phyloP scores from a whole-genome alignment of 345 rosid species.

The Fremontodendron californicum region DNA sequence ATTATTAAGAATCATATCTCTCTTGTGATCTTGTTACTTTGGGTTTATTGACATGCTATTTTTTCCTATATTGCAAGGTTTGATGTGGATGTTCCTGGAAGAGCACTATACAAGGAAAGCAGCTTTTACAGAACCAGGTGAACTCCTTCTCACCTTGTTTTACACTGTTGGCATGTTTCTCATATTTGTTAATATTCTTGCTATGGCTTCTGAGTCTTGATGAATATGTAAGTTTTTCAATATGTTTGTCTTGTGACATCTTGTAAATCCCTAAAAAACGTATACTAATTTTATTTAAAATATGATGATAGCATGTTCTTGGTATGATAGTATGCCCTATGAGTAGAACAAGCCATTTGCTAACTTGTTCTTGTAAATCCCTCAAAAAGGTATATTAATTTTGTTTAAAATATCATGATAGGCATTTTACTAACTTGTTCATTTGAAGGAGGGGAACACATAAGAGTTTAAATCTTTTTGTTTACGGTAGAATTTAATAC shows the following conservation, averaged over 20 bases:
- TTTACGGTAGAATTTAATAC: too few species aligned
- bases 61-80: slow-evolving; percentile 36
- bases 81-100: slow-evolving; percentile 93
- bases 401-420: too few species aligned
- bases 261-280: background rate
- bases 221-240: background rate
- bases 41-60: background rate
- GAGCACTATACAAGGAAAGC: slow-evolving; percentile 78
- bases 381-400: too few species aligned
- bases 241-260: background rate
- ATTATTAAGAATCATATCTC: too few species aligned
- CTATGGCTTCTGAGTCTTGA: background rate
- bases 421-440: too few species aligned
- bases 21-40: background rate
- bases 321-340: background rate
- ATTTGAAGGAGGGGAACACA: too few species aligned
- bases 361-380: too few species aligned
- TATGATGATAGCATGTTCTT: background rate
- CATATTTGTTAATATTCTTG: background rate
- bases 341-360: background rate
- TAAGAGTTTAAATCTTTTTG: too few species aligned
- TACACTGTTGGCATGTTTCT: slow-evolving; percentile 1
- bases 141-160: background rate
- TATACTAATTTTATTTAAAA: background rate
- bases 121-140: slow-evolving; percentile 91